Evolutionary conservation across 139 green algal genomes (phyloP).

Genomic region (Chlamydomonas schloesseri): DNA sequence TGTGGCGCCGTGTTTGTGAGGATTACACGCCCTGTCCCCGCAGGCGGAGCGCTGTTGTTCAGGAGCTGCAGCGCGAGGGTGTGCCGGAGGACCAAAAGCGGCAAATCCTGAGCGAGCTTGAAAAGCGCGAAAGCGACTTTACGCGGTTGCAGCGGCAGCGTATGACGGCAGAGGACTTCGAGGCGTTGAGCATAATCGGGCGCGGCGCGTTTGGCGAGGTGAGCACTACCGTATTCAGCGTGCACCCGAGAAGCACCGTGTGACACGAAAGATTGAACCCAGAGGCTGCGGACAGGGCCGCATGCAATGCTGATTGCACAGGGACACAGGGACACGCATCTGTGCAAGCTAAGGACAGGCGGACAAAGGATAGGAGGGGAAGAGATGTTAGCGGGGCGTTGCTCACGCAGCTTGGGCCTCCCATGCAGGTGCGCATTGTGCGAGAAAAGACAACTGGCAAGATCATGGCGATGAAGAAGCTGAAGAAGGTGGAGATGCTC

Average conservation of each 20-base stretch:
- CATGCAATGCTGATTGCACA: too few species aligned
- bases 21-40: not conserved
- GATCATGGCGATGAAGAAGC: slow-evolving; percentile 98
- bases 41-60: slow-evolving; percentile 83
- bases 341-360: too few species aligned
- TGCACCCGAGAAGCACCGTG: too few species aligned
- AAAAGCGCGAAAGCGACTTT: slow-evolving; percentile 85
- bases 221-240: too few species aligned
- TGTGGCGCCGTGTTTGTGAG: too few species aligned
- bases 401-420: not conserved
- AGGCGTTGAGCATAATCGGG: slow-evolving; percentile 96
- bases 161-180: slow-evolving; percentile 92
- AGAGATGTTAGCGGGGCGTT: not conserved
- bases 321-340: too few species aligned
- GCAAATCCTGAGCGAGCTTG: slow-evolving; percentile 69
- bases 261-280: too few species aligned
- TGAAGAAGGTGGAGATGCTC: slow-evolving; percentile 97
- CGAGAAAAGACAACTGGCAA: slow-evolving; percentile 83
- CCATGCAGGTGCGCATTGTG: slow-evolving; percentile 85
- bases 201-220: slow-evolving; percentile 97
- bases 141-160: slow-evolving; percentile 88
- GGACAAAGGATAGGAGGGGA: too few species aligned
- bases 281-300: too few species aligned
- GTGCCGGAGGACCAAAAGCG: slow-evolving; percentile 73
- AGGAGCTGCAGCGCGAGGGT: slow-evolving; percentile 71